Base-by-base conservation (phyloP, 169 alveolate genomes). In the Cyclospora cayetanensis region DNA sequence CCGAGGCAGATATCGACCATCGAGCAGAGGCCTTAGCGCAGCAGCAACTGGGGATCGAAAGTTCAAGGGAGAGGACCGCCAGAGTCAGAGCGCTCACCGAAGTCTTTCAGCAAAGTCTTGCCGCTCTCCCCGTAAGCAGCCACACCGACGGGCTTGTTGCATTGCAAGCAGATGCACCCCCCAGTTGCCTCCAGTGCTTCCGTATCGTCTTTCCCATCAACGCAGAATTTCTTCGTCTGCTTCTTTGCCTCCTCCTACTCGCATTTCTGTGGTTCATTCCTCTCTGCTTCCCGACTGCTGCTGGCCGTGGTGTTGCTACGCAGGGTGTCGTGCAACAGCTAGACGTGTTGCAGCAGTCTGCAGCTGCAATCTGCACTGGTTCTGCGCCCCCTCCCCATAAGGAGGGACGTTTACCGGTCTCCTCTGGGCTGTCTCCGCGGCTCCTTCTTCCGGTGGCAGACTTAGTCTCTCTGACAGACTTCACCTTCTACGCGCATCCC, bases 311-410 rank as follows among this genome's bases (percentile, higher is more conserved):
- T 70, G 83, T 53, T 35, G 83, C 83, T 31, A 31, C 7, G 60
- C 53, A 74, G 85, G 85, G 53, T 41, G 85, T 74, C n/a, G 52
- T 39, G 52, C 85, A 42, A n/a, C 65, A 74, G 39, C 85, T 74
- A 11, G 85, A 74, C 20, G 41, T n/a, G 39, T 25, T 74, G 34
- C 85, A 74, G 85, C 31, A 74, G 22, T 25, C 34, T 4, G 55
- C 85, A 15, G 85, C 85, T 35, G 85, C 85, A 15, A 18, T 74
- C 20, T 41, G 31, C 1, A 31, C 65, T 41, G 85, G 85, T 0
- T 63, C 41, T 12, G 55, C 31, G 22, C 25, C 85, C 9, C n/a
- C 85, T 2, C 34, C 22, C 9, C 34, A 9, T 5, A 27, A 20
- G 52, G 18, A 34, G 2, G 39, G 52, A 29, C 41, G 29, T 5